Base-by-base conservation (phyloP, 176 grass and related monocot species). In the Oryza meyeriana region DNA sequence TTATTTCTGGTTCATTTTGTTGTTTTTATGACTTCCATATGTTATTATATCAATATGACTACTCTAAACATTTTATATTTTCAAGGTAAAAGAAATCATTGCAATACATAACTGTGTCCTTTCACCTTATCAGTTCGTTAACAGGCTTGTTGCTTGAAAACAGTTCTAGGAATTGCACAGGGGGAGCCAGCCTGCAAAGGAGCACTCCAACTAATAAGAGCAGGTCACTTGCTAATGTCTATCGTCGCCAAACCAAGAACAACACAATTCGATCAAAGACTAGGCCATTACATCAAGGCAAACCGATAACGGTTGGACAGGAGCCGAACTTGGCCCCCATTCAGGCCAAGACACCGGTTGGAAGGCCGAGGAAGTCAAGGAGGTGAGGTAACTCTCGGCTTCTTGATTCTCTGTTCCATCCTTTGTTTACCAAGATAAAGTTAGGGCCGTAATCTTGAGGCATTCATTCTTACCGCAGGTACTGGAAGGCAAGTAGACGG, bases 341-440 rank as follows among this genome's bases (percentile, higher is more conserved):
- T 35, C 45, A 68, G 78, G 78, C 12, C 27, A 87, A 75, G 78
- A 81, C 28, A 30, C 47, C 62, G 24, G 59, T 42, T 68, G 85
- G 78, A 44, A 81, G 85, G 47, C 69, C 45, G 0, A 86, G 69
- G 69, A 86, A 67, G 74, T 34, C 22, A 5, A 24, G 25, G 47
- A 67, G 59, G 61, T 86, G 59, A 86, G 77, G 66, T 27, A 24
- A 80, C 3, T 66, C 52, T 26, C 25, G 29, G 2, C 18, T 18
- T 57, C 33, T 36, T 5, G 12, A 55, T 86, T 44, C 47, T 66
- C 13, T 41, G 59, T 55, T 34, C 71, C 32, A 14, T 72, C 25
- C 12, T 5, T 30, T 24, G 2, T 30, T 36, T 4, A 63, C 17
- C 34, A 35, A 8, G 11, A 30, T 66, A 22, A 50, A 66, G 17